phyloP scores from a whole-genome alignment of 2,329 filamentous ascomycete species.

The Ceratocystis colombiana region DNA sequence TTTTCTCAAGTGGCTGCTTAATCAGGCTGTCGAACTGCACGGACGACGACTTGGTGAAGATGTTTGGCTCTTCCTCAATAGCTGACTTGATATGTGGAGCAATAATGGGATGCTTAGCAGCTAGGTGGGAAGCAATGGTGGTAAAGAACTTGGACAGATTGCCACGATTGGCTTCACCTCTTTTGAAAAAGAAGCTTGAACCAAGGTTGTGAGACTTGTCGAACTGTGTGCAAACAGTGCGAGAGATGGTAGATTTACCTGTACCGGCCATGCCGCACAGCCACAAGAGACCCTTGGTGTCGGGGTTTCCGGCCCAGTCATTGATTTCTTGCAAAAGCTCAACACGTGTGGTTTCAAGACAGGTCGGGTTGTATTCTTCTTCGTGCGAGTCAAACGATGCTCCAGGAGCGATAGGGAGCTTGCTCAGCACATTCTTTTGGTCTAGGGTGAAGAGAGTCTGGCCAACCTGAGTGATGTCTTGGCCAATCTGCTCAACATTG shows the following conservation, averaged over 20 bases:
- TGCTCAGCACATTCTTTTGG: not conserved
- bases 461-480: not conserved
- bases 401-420: constrained; percentile 25
- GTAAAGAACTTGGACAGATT: constrained; percentile 34
- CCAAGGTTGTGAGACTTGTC: constrained; percentile 27
- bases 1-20: not conserved
- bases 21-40: not conserved
- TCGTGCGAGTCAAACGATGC: constrained; percentile 33
- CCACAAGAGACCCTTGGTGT: constrained; percentile 32
- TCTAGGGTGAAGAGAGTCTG: not conserved
- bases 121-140: constrained; percentile 35
- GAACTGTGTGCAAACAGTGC: constrained; percentile 28
- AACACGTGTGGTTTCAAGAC: constrained; percentile 31
- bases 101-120: not conserved
- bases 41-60: not conserved
- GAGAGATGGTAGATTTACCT: constrained; percentile 36
- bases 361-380: constrained; percentile 32
- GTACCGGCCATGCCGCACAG: constrained; percentile 35
- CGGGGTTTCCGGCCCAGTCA: constrained; percentile 29
- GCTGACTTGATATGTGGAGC: not conserved
- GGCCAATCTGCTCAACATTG: not conserved
- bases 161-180: constrained; percentile 34
- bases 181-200: constrained; percentile 40
- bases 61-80: not conserved
- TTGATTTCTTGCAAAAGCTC: constrained; percentile 31